Base-by-base conservation (phyloP, 495 filamentous ascomycete genomes). In the Corynascus novoguineensis region DNA sequence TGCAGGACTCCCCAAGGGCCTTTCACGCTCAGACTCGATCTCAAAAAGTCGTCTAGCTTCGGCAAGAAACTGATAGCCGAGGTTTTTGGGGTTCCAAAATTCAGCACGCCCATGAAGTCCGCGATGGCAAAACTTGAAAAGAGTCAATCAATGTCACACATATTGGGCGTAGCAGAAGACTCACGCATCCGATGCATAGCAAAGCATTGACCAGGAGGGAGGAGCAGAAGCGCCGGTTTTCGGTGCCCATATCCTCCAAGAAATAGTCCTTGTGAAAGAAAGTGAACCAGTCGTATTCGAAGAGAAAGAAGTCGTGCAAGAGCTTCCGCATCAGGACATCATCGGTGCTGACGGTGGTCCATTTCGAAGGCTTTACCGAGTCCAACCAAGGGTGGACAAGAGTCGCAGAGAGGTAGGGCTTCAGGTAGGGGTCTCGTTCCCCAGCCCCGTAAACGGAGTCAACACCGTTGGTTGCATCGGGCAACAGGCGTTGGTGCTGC, bases 1-100 rank as follows among this genome's bases (percentile, higher is more conserved):
- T 21, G 55, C 28, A n/a, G 58, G 57, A 22, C 27, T 24, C 14
- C 34, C 45, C 12, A 45, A 51, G 4, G 64, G 65, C 21, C 32
- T 40, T 21, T 62, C 57, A 1, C 40, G 2, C 17, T 60, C 62
- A 4, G 61, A 47, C 44, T 74, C 69, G 15, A 69, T 27, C 40
- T 75, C 70, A 55, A 71, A 69, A 0, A 75, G 62, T 34, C 73
- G 60, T 40, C 62, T 72, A 21, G 71, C 66, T 53, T 75, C 73
- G 40, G 73, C 73, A 8, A 70, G 59, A 25, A 75, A 74, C 45
- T 68, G 66, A 41, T 74, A 74, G 0, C 66, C 62, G 12, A 74
- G 53, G 10, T 60, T 65, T 25, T 66, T 64, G 0, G 72, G 71
- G 31, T 72, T 65, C 73, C 73, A 75, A 25, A 64, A 69, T 42